A percentile compares a stretch with the other conserved stretches of the same genome.
These are phyloP conservation scores for Polygonum aviculare DNA, from an alignment of 148 eudicot genomes.

Conservation along the genomic window DNA sequence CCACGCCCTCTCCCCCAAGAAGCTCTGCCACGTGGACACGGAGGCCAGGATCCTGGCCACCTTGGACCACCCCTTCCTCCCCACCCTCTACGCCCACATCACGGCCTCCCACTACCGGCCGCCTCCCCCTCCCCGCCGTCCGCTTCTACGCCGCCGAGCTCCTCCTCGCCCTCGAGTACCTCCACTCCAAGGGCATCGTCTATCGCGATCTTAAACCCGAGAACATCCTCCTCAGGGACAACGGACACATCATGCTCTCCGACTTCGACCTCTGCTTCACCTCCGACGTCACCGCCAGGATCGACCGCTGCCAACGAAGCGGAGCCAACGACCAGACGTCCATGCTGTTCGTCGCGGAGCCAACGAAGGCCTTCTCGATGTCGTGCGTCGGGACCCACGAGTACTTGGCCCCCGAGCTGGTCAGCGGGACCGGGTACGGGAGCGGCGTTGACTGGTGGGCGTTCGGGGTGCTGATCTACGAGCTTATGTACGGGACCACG, in stretches of 20 bases:
- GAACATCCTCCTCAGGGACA: constrained; percentile 43
- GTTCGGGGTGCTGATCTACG: constrained; percentile 61
- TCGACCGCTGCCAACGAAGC: constrained; percentile 21
- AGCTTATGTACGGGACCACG: constrained; percentile 50
- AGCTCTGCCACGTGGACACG: constrained; percentile 46
- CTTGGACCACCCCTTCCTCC: constrained; percentile 74
- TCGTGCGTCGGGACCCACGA: constrained; percentile 85
- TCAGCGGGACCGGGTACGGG: constrained; percentile 61
- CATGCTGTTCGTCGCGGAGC: constrained; percentile 61
- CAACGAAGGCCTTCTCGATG: constrained; percentile 54
- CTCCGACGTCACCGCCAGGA: constrained; percentile 31
- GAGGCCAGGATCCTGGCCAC: constrained; percentile 50
- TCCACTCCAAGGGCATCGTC: constrained; percentile 54
- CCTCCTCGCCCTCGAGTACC: constrained; percentile 52
- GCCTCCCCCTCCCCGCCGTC: constrained; percentile 47
- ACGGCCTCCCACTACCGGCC: constrained; percentile 66
- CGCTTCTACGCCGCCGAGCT: constrained; percentile 63
- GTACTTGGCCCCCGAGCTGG: constrained; percentile 74
- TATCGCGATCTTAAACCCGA: constrained; percentile 75
- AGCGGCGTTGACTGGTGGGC: constrained; percentile 96
- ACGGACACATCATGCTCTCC: constrained; percentile 73
- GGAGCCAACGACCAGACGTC: constrained; percentile 10
- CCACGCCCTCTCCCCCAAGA: constrained; percentile 37
- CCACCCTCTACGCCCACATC: constrained; percentile 67
- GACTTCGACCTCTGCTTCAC: constrained; percentile 71